Base-by-base conservation (phyloP, 805 yeast species). In the Saturnispora gosingensis region DNA sequence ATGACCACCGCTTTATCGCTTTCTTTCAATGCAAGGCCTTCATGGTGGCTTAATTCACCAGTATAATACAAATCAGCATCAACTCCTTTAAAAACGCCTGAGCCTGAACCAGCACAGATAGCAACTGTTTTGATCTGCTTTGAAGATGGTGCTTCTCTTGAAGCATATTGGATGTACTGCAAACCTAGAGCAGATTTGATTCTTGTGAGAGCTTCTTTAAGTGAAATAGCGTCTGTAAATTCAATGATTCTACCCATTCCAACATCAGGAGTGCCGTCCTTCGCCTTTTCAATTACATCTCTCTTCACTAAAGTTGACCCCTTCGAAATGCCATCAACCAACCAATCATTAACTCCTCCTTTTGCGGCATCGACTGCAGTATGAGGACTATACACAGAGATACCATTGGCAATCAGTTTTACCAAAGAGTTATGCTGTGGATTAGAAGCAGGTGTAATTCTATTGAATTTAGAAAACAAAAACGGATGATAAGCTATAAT, bases 11-110 rank as follows among this genome's bases (percentile, higher is more conserved):
- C 72, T 16, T 80, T 72, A 0, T 96, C 96, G 15, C 70, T 60
- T 59, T 91, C 98, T 46, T 75, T 79, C 56, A 83, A 73, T 52
- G 67, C 77, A 39, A 93, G 73, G 9, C 85, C 84, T 65, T 93
- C 97, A 63, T 93, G 99, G 61, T 93, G 99, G 24, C 96, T 83
- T 58, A 93, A 69, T 64, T 93, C 99, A 2, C 99, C 99, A 0
- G 99, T 90, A 60, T 81, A 78, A 63, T 77, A 85, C 42, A 89
- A 71, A 60, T 93, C 98, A 0, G 80, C 80, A 1, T 54, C 39
- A 2, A 75, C 73, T 0, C 82, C 82, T 47, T 72, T 72, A 67
- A 88, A 82, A 1, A 90, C 88, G 1, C 83, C 74, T 3, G 86
- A 83, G 0, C 99, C 98, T 2, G 96, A 85, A 0, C 99, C 99